A percentile compares a stretch with the other conserved stretches of the same genome.
Evolutionary conservation across 352 stramenopile genomes (phyloP).

Genomic region (Achlya hypogyna): DNA sequence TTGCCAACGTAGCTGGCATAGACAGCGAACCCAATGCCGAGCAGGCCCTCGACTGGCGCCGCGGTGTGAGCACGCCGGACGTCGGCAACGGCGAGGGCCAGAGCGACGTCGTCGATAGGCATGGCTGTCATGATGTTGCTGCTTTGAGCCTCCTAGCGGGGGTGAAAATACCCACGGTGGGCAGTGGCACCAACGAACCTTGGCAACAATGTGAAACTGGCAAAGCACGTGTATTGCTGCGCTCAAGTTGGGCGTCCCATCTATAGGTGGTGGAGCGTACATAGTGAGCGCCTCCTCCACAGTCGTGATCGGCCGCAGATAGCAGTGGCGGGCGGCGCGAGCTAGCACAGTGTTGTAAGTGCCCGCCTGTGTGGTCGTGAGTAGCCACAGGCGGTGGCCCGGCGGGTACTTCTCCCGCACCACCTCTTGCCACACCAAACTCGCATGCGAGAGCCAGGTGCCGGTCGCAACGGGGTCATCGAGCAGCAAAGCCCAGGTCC

Average conservation of each 20-base stretch:
- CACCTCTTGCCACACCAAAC: conserved; percentile 5
- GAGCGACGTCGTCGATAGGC: not conserved
- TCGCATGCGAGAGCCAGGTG: not conserved
- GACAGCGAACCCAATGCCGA: not conserved
- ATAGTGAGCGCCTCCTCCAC: not conserved
- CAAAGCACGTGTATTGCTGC: not conserved
- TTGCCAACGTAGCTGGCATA: not conserved
- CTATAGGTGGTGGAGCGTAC: not conserved
- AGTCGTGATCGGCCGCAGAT: not conserved
- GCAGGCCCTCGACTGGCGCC: not conserved
- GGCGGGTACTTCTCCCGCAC: not conserved
- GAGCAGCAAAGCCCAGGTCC: not conserved
- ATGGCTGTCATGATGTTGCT: not conserved
- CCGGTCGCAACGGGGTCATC: not conserved
- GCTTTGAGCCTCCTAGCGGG: not conserved
- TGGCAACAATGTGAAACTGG: not conserved
- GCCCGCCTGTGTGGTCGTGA: not conserved
- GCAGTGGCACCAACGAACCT: not conserved
- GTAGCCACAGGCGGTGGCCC: conserved; percentile 11
- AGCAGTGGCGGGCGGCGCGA: not conserved
- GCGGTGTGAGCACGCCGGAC: not conserved
- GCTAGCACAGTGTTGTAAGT: not conserved
- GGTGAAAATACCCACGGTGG: not conserved
- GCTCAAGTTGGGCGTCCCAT: not conserved
- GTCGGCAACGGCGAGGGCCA: not conserved